phyloP scores from a whole-genome alignment of 179 eudicot species.

The Carnegiea gigantea region DNA sequence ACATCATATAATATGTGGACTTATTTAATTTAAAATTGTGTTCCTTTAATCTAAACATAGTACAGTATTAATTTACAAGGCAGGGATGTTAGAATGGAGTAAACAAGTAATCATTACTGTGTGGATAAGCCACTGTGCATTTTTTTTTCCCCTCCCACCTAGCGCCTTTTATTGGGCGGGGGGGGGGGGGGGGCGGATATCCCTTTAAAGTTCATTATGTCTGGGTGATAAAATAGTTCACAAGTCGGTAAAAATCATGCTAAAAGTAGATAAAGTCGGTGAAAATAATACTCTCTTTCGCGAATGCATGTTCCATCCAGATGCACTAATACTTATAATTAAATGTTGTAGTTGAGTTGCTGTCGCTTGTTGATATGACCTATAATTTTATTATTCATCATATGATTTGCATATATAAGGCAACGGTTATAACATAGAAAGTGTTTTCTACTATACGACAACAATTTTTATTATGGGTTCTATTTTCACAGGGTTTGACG shows the following conservation, averaged over 20 bases:
- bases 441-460: too few relatives aligned
- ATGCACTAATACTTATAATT: background rate
- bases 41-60: too few relatives aligned
- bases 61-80: too few relatives aligned
- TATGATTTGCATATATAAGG: too few relatives aligned
- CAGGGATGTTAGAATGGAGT: background rate
- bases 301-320: background rate
- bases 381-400: too few relatives aligned
- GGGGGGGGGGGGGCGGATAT: background rate
- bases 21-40: too few relatives aligned
- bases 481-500: too few relatives aligned
- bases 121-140: background rate
- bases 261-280: background rate
- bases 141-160: background rate
- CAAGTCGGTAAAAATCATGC: background rate
- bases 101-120: slow-evolving; percentile 2
- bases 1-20: too few relatives aligned
- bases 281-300: background rate
- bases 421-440: too few relatives aligned
- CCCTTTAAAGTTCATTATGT: background rate
- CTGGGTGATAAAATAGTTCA: background rate
- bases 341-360: too few relatives aligned
- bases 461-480: too few relatives aligned
- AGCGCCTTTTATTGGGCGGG: background rate
- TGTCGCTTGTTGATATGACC: too few relatives aligned